These are phyloP conservation scores for Penium margaritaceum DNA, from an alignment of 139 green algal genomes.

Conservation along the genomic window DNA sequence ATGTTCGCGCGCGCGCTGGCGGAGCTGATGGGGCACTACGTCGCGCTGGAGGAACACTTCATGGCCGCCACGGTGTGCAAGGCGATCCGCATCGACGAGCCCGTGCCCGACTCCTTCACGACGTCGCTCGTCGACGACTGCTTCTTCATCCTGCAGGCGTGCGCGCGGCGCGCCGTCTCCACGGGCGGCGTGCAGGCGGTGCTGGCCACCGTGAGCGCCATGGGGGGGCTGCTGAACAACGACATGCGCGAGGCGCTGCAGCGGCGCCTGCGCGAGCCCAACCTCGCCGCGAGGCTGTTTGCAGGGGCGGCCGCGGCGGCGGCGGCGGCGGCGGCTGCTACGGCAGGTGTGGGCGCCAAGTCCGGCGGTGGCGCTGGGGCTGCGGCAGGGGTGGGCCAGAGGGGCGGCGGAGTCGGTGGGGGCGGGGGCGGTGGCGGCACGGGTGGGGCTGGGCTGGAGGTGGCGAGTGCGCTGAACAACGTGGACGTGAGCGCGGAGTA, in stretches of 20 bases:
- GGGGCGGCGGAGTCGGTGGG: background rate
- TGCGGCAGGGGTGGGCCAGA: conserved; percentile 7
- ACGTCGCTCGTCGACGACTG: conserved; percentile 85
- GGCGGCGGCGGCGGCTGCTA: conserved; percentile 13
- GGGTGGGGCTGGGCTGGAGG: conserved; percentile 6
- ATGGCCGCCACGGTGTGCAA: conserved; percentile 78
- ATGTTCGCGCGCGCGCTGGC: conserved; percentile 25
- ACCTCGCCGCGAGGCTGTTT: conserved; percentile 37
- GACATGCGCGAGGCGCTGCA: conserved; percentile 51
- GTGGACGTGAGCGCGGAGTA: conserved; percentile 48
- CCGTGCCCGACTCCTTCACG: conserved; percentile 55
- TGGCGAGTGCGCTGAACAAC: conserved; percentile 48
- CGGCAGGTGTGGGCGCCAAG: conserved; percentile 14
- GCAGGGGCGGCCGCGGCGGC: conserved; percentile 18
- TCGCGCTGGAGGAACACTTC: conserved; percentile 85
- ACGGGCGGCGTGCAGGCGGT: conserved; percentile 50
- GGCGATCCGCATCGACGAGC: conserved; percentile 80
- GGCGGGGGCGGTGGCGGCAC: conserved; percentile 11
- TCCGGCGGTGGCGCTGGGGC: conserved; percentile 12
- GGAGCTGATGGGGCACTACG: conserved; percentile 79
- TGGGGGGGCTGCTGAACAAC: conserved; percentile 61
- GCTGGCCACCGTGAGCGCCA: conserved; percentile 35
- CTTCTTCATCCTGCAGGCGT: conserved; percentile 88
- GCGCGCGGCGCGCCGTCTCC: conserved; percentile 60
- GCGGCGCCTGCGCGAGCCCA: conserved; percentile 47